Evolutionary conservation across 352 stramenopile species (phyloP).

Genomic region (Phytophthora meadii): DNA sequence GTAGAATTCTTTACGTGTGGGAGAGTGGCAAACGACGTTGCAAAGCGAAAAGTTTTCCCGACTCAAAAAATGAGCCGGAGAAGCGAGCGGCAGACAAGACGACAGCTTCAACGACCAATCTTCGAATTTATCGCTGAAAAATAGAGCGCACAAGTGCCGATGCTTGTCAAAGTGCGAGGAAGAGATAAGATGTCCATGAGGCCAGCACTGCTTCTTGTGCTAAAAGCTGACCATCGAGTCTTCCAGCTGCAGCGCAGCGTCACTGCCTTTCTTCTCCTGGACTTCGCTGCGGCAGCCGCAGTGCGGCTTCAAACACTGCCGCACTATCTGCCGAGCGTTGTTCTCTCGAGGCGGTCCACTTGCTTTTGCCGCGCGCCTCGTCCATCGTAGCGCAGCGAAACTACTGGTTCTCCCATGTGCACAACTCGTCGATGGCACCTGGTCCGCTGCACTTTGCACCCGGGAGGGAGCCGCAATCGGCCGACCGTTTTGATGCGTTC

Average conservation of each 20-base stretch:
- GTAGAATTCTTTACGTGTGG: not conserved
- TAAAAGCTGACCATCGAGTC: not conserved
- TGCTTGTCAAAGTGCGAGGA: not conserved
- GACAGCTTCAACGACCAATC: constrained; percentile 15
- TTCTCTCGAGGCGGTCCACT: constrained; percentile 12
- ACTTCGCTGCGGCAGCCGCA: too few species aligned
- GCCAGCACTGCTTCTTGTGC: not conserved
- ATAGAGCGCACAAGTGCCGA: constrained; percentile 16
- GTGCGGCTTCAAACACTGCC: too few species aligned
- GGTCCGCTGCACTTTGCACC: constrained; percentile 3
- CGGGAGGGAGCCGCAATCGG: constrained; percentile 8
- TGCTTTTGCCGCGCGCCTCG: constrained; percentile 13
- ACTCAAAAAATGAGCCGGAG: constrained; percentile 23
- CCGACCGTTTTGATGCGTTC: constrained; percentile 1
- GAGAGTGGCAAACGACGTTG: not conserved
- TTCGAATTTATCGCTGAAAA: constrained; percentile 35
- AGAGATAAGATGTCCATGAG: constrained; percentile 1
- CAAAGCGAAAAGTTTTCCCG: not conserved
- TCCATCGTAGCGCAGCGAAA: constrained; percentile 25
- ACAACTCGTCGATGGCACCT: constrained; percentile 27
- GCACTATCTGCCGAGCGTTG: constrained; percentile 6
- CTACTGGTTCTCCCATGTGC: constrained; percentile 13
- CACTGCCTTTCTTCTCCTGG: too few species aligned
- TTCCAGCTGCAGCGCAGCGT: too few species aligned
- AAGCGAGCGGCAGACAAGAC: constrained; percentile 13